phyloP scores from a whole-genome alignment of 176 grass and related monocot genomes.

The Luzula sylvatica region DNA sequence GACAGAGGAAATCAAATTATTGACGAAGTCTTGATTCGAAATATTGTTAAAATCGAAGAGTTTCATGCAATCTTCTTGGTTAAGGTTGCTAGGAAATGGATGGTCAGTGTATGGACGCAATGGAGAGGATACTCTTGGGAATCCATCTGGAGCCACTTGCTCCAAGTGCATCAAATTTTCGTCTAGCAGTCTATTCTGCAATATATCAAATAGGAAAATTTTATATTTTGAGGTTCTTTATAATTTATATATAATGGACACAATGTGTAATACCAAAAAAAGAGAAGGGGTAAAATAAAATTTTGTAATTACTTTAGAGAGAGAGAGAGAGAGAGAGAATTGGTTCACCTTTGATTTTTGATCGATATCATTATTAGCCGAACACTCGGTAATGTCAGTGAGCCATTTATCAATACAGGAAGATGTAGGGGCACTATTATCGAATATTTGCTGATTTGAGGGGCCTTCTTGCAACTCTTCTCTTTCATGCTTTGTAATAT shows the following conservation, averaged over 20 bases:
- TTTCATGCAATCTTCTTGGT: conserved; percentile 18
- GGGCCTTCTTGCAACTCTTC: conserved; percentile 14
- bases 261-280: not conserved
- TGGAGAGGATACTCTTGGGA: conserved; percentile 25
- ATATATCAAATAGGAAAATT: not conserved
- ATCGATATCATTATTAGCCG: conserved; percentile 5
- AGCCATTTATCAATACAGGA: not conserved
- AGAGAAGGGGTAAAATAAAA: conserved; percentile 1
- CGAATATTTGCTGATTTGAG: not conserved
- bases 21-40: conserved; percentile 10
- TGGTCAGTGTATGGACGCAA: conserved; percentile 31
- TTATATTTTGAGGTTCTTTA: no score
- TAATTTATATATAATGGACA: no score
- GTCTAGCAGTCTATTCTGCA: not conserved
- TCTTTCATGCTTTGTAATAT: conserved; percentile 13
- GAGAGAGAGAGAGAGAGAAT: no score
- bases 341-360: conserved; percentile 4
- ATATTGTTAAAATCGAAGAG: conserved; percentile 7
- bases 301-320: not conserved
- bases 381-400: conserved; percentile 1
- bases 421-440: not conserved
- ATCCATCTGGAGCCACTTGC: conserved; percentile 12
- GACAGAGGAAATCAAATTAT: conserved; percentile 10
- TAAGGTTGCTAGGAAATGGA: conserved; percentile 23
- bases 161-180: conserved; percentile 2